Percentiles rank a stretch among this genome's conserved stretches.
phyloP scores from a whole-genome alignment of 352 stramenopile genomes.

The Saprolegnia parasitica region DNA sequence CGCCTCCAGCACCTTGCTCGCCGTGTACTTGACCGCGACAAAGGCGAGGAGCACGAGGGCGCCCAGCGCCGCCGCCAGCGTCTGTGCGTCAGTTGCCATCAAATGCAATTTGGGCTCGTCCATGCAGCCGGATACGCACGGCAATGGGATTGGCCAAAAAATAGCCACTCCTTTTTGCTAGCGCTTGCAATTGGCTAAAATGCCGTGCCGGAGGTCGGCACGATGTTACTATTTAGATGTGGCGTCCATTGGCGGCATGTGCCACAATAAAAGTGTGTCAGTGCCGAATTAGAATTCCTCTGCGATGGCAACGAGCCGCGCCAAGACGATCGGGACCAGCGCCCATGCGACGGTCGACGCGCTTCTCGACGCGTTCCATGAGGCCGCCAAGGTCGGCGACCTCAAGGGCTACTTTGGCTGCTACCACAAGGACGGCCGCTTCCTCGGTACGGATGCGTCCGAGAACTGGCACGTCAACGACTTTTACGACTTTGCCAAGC shows the following conservation, averaged over 20 bases:
- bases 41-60: conserved; percentile 1
- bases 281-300: background rate
- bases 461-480: conserved; percentile 29
- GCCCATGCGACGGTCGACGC: conserved; percentile 1
- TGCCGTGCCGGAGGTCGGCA: background rate
- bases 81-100: conserved; percentile 6
- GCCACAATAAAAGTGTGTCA: background rate
- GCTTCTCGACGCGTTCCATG: conserved; percentile 27
- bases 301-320: background rate
- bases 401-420: conserved; percentile 26
- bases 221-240: background rate
- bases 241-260: background rate
- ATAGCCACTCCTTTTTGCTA: background rate
- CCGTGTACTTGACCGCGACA: background rate
- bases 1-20: background rate
- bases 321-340: conserved; percentile 2
- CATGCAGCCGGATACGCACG: background rate
- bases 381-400: conserved; percentile 3
- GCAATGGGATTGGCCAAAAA: background rate
- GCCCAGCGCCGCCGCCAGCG: background rate
- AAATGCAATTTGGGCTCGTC: background rate
- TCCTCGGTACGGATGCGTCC: conserved; percentile 21
- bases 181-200: background rate
- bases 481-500: conserved; percentile 22
- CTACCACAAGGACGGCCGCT: conserved; percentile 23